Evolutionary conservation across 805 yeast genomes (phyloP).

Genomic region (Zygosaccharomyces kombuchaensis): DNA sequence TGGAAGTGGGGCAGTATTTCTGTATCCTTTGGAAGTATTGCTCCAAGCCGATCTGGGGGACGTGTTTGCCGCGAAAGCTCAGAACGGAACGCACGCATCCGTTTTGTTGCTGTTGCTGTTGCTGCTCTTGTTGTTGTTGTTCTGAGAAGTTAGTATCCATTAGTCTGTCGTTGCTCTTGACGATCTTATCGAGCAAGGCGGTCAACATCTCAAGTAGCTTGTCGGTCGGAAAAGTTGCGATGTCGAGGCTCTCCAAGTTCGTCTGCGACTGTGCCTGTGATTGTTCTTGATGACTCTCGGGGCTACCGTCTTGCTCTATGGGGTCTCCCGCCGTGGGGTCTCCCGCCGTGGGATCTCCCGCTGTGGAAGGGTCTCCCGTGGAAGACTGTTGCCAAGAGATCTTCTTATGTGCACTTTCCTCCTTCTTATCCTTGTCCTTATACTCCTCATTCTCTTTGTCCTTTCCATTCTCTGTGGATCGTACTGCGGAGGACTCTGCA

Average conservation of each 20-base stretch:
- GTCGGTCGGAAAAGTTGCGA: conserved; percentile 77
- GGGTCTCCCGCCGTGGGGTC: too few relatives aligned
- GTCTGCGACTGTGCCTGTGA: background rate
- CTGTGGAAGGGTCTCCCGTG: background rate
- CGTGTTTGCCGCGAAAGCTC: conserved; percentile 92
- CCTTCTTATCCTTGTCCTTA: background rate
- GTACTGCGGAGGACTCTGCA: background rate
- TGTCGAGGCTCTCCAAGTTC: conserved; percentile 38
- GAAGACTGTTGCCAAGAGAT: conserved; percentile 3
- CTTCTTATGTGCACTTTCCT: background rate
- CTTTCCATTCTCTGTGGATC: background rate
- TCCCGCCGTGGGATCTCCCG: too few relatives aligned
- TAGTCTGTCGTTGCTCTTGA: conserved; percentile 82
- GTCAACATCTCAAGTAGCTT: conserved; percentile 82
- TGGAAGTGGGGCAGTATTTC: conserved; percentile 97
- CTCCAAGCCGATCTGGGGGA: conserved; percentile 90
- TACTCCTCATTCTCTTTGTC: background rate
- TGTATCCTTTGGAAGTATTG: conserved; percentile 86
- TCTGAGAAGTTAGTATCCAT: conserved; percentile 34
- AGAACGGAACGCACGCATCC: conserved; percentile 42
- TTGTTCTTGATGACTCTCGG: conserved; percentile 1
- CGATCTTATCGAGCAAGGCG: conserved; percentile 76
- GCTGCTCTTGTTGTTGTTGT: conserved; percentile 8
- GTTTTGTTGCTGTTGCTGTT: conserved; percentile 2
- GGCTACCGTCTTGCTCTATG: conserved; percentile 2